Percentiles rank a stretch among this genome's conserved stretches.
phyloP scores from a whole-genome alignment of 176 grass and related monocot species.

The Thalia dealbata region DNA sequence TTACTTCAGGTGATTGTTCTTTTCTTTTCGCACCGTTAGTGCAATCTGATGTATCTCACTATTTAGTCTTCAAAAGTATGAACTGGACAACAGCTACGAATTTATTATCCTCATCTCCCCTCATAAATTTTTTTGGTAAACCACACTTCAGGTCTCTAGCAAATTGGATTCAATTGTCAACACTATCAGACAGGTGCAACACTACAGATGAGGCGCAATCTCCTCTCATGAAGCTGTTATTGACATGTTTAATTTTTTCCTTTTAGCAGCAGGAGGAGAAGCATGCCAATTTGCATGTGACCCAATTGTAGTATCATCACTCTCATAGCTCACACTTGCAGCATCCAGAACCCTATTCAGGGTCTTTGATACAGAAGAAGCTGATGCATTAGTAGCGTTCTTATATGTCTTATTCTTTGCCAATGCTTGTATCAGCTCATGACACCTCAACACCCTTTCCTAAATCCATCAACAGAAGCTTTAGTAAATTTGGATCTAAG shows the following conservation, averaged over 20 bases:
- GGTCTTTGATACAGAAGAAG: slow-evolving; percentile 33
- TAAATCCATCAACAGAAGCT: slow-evolving; percentile 5
- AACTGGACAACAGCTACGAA: too few species aligned
- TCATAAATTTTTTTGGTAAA: too few species aligned
- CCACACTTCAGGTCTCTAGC: not conserved
- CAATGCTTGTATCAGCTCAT: slow-evolving; percentile 45
- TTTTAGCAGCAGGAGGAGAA: slow-evolving; percentile 45
- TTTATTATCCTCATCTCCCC: too few species aligned
- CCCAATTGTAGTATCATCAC: slow-evolving; percentile 30
- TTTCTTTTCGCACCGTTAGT: too few species aligned
- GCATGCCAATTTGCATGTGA: slow-evolving; percentile 32
- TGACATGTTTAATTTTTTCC: slow-evolving; percentile 39
- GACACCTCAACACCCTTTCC: slow-evolving; percentile 55
- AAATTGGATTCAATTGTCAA: not conserved
- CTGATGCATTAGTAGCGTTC: slow-evolving; percentile 17
- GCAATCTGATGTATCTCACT: too few species aligned
- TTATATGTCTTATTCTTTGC: slow-evolving; percentile 34
- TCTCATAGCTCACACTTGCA: slow-evolving; percentile 38
- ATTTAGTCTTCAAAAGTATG: too few species aligned
- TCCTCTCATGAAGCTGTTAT: slow-evolving; percentile 11
- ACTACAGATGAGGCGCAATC: not conserved
- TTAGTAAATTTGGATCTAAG: not conserved
- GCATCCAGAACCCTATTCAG: slow-evolving; percentile 59
- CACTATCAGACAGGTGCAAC: not conserved
- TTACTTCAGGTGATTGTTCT: too few species aligned